Evolutionary conservation across 371 early-diverging fungal species (phyloP), one percentile per base, ranked within the genome.

Genomic region (Mortierella sp.): DNA sequence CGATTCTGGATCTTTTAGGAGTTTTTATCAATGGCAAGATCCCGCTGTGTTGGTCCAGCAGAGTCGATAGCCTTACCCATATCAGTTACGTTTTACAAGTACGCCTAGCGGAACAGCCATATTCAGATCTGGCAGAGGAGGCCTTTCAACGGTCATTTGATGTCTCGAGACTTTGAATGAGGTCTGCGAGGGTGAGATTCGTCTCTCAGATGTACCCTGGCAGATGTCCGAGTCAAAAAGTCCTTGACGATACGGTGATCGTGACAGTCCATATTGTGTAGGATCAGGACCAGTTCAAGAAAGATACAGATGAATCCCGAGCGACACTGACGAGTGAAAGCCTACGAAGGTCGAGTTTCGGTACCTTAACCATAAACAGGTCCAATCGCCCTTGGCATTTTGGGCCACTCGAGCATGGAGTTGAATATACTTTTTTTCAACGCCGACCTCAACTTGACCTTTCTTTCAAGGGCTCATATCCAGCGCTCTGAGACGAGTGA

Each of bases 321-420:
- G 23, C 68, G 76, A 26, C 59, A 71, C 6, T 12, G n/a, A n/a
- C n/a, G n/a, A n/a, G n/a, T n/a, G n/a, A n/a, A n/a, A 42, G 21
- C 52, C 50, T 14, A 52, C 53, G 52, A 30, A 51, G 26, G 66
- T 28, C 11, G 26, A 73, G 17, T 50, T 85, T 49, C 67, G 75
- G 14, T 85, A 82, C 21, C 83, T 85, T 32, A 81, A 61, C 21
- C 66, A 56, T 48, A 67, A 79, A 8, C 72, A 80, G 42, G 70
- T 73, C 12, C 79, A 61, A 80, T 73, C 34, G 75, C 83, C 30
- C 46, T 85, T n/a, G 67, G 57, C 12, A 72, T 80, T 41, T 81
- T 80, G 30, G 85, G 85, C 34, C 79, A 85, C 51, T 83, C 84
- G 1, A 81, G 80, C 37, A 82, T 79, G 37, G 84, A 85, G 9